These are phyloP conservation scores for Somion occarium DNA, from an alignment of 1,284 basidiomycete species.

Conservation along the genomic window DNA sequence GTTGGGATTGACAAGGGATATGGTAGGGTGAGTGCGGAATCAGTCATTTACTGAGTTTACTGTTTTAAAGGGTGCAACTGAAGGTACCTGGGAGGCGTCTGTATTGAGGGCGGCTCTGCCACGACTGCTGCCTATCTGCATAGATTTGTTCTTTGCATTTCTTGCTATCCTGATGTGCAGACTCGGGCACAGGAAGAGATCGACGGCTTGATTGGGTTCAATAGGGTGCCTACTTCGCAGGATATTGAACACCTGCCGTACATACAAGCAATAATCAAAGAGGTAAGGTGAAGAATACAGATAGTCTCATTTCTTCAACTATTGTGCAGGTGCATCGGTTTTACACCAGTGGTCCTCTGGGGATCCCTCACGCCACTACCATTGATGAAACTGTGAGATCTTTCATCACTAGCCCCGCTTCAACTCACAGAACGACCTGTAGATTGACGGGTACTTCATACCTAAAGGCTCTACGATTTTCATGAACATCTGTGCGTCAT, in stretches of 20 bases:
- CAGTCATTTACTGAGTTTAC: background rate
- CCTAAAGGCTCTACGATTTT: constrained; percentile 6
- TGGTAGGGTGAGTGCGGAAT: constrained; percentile 12
- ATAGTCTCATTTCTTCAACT: background rate
- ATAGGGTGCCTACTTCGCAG: constrained; percentile 27
- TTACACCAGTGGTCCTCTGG: background rate
- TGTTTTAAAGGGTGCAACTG: background rate
- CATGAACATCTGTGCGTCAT: constrained; percentile 6
- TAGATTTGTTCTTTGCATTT: constrained; percentile 23
- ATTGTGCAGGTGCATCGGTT: constrained; percentile 3
- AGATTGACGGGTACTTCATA: constrained; percentile 4
- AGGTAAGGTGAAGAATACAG: constrained; percentile 17
- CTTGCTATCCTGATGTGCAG: constrained; percentile 29
- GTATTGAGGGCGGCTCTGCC: constrained; percentile 9
- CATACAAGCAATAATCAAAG: constrained; percentile 31
- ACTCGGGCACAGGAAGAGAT: constrained; percentile 30
- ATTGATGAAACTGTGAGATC: constrained; percentile 4
- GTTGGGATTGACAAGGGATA: constrained; percentile 9
- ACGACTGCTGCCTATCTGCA: constrained; percentile 16
- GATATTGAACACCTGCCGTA: constrained; percentile 31
- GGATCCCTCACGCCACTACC: constrained; percentile 1
- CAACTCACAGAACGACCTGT: background rate
- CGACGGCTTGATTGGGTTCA: constrained; percentile 30
- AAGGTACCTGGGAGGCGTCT: constrained; percentile 6
- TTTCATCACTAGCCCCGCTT: background rate